Evolutionary conservation across 768 basidiomycete genomes (phyloP).

Genomic region (Tylopilus plumbeoviolaceoides): DNA sequence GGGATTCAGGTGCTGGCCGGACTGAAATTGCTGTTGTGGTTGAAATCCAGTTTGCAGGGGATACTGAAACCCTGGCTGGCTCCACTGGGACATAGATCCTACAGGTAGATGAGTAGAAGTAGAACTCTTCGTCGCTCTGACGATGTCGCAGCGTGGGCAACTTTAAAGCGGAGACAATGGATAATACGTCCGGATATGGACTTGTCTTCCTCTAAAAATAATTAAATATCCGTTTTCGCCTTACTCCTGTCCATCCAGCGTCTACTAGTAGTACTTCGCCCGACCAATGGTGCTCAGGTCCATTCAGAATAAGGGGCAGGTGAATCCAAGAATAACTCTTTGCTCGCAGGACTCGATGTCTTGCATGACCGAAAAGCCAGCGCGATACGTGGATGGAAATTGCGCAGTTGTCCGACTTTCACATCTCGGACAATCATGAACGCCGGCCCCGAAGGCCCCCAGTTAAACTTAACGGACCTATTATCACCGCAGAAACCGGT

Average conservation of each 20-base stretch:
- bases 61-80: constrained; percentile 66
- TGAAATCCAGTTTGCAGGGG: constrained; percentile 71
- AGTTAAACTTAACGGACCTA: too few relatives aligned
- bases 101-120: constrained; percentile 12
- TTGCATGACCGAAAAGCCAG: too few relatives aligned
- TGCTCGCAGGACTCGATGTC: not conserved
- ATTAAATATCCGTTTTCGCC: not conserved
- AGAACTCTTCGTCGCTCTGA: not conserved
- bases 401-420: too few relatives aligned
- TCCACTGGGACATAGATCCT: constrained; percentile 69
- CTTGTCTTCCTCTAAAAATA: not conserved
- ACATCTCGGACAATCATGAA: not conserved
- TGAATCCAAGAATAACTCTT: too few relatives aligned
- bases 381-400: too few relatives aligned
- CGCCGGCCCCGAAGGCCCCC: too few relatives aligned
- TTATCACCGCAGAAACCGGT: not conserved
- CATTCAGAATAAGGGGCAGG: too few relatives aligned
- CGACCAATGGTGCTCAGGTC: too few relatives aligned
- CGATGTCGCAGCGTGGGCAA: not conserved
- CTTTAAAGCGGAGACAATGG: constrained; percentile 19
- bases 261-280: too few relatives aligned
- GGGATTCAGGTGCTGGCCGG: too few relatives aligned
- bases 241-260: not conserved
- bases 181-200: constrained; percentile 5
- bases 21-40: constrained; percentile 44